Percentiles rank a stretch among this genome's conserved stretches.
These are phyloP conservation scores for Sugiyamaella paludigena DNA, from an alignment of 1,139 yeast genomes.

Conservation along the genomic window DNA sequence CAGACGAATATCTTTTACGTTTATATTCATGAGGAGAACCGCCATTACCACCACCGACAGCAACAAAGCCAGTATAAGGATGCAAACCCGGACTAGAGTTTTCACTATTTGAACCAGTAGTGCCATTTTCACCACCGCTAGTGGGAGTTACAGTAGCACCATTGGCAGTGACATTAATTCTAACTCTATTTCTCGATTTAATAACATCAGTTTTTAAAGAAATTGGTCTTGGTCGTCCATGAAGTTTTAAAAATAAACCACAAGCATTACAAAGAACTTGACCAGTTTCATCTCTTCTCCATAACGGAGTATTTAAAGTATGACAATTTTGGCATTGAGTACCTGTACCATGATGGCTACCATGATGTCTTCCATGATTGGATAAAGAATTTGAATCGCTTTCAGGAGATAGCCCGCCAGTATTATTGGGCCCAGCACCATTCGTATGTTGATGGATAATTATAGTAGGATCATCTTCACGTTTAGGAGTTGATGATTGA, in stretches of 20 bases:
- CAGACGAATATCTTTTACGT: conserved; percentile 3
- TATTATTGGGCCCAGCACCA: conserved; percentile 1
- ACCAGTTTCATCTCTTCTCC: conserved; percentile 94
- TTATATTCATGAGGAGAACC: background rate
- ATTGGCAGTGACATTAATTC: conserved; percentile 9
- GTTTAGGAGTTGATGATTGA: background rate
- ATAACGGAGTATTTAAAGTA: conserved; percentile 88
- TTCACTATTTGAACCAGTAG: too few relatives aligned
- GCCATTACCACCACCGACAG: too few relatives aligned
- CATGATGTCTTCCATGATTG: conserved; percentile 11
- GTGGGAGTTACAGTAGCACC: conserved; percentile 34
- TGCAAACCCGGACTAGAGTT: too few relatives aligned
- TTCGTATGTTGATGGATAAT: conserved; percentile 3
- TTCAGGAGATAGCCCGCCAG: background rate
- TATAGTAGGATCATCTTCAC: background rate
- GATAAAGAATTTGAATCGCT: background rate
- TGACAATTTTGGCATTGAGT: conserved; percentile 77
- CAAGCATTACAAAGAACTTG: conserved; percentile 94
- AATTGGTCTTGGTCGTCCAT: conserved; percentile 90
- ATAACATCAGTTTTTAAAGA: conserved; percentile 88
- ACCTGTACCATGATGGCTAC: conserved; percentile 12
- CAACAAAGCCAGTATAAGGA: too few relatives aligned
- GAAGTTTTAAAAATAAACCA: conserved; percentile 85
- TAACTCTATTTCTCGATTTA: conserved; percentile 78
- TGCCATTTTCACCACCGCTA: background rate